Percentiles rank a stretch among this genome's conserved stretches.
phyloP scores from a whole-genome alignment of 257 asterid genomes.

The Leptodermis oblonga region DNA sequence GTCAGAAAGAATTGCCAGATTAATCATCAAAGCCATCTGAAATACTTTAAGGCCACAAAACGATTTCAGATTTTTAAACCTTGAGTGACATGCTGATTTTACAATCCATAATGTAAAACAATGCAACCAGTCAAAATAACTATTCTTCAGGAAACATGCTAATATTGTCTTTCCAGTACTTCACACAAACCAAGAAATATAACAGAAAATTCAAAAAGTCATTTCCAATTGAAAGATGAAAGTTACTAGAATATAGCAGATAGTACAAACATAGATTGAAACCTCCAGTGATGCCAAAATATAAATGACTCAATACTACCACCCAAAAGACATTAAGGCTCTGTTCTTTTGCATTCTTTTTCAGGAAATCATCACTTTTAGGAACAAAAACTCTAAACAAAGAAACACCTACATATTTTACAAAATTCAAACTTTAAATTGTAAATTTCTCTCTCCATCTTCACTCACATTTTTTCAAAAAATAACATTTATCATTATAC shows the following conservation, averaged over 20 bases:
- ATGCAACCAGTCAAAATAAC: background rate
- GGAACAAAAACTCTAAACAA: too few species aligned
- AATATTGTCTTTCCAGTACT: background rate
- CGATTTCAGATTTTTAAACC: background rate
- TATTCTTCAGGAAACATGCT: background rate
- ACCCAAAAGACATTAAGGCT: background rate
- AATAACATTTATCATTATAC: too few species aligned
- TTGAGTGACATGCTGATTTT: background rate
- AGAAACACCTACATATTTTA: too few species aligned
- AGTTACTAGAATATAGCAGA: background rate
- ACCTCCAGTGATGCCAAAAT: background rate
- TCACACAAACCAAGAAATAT: background rate
- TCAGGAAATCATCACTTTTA: too few species aligned
- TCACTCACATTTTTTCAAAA: too few species aligned
- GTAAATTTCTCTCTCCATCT: too few species aligned
- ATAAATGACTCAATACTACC: background rate
- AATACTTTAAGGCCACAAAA: background rate
- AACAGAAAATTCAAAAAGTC: background rate
- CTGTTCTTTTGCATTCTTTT: too few species aligned
- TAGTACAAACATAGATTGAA: background rate
- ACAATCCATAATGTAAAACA: too few species aligned
- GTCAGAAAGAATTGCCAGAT: background rate
- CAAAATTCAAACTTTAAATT: too few species aligned
- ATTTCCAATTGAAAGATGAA: background rate
- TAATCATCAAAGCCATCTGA: background rate